Conservation (phyloP, 2,329 filamentous ascomycete species). For the Diaporthe ilicicola region DNA sequence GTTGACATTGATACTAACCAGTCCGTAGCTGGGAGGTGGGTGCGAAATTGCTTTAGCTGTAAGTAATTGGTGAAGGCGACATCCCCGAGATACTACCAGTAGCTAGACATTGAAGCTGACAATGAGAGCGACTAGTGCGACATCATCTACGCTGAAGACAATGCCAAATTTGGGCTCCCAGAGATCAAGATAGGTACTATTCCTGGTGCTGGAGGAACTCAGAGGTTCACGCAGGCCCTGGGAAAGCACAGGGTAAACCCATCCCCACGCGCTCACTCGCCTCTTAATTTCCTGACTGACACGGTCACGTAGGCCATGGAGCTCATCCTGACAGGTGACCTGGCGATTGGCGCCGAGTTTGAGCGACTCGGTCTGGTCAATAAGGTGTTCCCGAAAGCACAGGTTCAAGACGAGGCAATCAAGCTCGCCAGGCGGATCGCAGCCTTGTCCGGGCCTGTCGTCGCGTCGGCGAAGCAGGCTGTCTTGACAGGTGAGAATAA, state of each 20-base stretch:
- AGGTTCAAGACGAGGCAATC: constrained; percentile 48
- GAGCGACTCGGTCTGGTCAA: constrained; percentile 51
- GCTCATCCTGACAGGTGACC: constrained; percentile 51
- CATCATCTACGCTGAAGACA: constrained; percentile 43
- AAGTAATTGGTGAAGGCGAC: constrained; percentile 33
- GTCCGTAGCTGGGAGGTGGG: constrained; percentile 55
- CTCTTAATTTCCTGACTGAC: constrained; percentile 16
- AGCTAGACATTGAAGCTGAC: not conserved
- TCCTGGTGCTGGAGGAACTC: constrained; percentile 42
- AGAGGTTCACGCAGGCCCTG: constrained; percentile 44
- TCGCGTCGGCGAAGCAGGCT: constrained; percentile 53
- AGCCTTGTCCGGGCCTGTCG: constrained; percentile 48
- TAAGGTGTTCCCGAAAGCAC: constrained; percentile 44
- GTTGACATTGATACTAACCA: constrained; percentile 10
- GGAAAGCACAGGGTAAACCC: constrained; percentile 45
- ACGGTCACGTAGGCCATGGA: constrained; percentile 50
- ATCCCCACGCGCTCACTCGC: not conserved
- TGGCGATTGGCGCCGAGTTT: constrained; percentile 47
- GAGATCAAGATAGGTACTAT: constrained; percentile 44
- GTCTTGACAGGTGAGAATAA: constrained; percentile 48
- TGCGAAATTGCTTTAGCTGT: constrained; percentile 59
- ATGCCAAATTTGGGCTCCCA: constrained; percentile 43
- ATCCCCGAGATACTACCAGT: not conserved
- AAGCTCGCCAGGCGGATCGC: constrained; percentile 50
- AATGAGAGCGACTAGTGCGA: constrained; percentile 42